phyloP scores from a whole-genome alignment of 2,329 filamentous ascomycete species.

The Monilinia aucupariae region DNA sequence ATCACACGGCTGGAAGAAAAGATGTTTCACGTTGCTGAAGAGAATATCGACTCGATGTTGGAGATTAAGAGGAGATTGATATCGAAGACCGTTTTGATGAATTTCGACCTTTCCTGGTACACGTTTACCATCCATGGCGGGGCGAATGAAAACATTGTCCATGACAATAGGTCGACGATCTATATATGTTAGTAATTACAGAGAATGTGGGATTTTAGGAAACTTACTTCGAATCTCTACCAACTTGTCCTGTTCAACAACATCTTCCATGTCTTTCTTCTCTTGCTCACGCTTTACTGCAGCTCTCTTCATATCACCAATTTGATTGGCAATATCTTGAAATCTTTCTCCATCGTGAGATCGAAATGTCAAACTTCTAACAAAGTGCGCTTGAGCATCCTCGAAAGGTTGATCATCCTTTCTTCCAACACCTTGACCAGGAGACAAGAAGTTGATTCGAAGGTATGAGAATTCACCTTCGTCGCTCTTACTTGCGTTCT shows the following conservation, averaged over 20 bases:
- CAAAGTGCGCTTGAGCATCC: conserved; percentile 90
- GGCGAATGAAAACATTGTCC: conserved; percentile 92
- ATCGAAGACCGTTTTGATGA: conserved; percentile 97
- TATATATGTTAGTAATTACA: conserved; percentile 42
- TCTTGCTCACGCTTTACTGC: conserved; percentile 89
- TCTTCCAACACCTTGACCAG: conserved; percentile 91
- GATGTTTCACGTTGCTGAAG: conserved; percentile 96
- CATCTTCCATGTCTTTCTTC: conserved; percentile 99
- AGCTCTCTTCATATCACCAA: conserved; percentile 93
- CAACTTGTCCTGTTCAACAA: conserved; percentile 97
- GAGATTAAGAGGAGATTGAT: conserved; percentile 73
- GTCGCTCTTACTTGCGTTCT: conserved; percentile 96
- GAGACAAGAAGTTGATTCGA: conserved; percentile 94
- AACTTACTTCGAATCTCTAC: conserved; percentile 82
- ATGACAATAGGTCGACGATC: conserved; percentile 85
- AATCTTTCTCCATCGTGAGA: conserved; percentile 86
- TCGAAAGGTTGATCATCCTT: conserved; percentile 98
- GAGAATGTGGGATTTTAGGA: conserved; percentile 20
- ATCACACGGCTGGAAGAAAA: conserved; percentile 97
- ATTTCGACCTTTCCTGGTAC: conserved; percentile 95
- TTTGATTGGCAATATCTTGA: conserved; percentile 84
- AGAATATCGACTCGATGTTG: conserved; percentile 86
- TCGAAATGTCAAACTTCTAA: conserved; percentile 89
- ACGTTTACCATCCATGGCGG: conserved; percentile 92
- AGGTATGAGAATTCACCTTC: conserved; percentile 92